Percentiles rank a stretch among this genome's conserved stretches.
Evolutionary conservation across 129 eudicot species (phyloP).

Genomic region (Flaveria trinervia): DNA sequence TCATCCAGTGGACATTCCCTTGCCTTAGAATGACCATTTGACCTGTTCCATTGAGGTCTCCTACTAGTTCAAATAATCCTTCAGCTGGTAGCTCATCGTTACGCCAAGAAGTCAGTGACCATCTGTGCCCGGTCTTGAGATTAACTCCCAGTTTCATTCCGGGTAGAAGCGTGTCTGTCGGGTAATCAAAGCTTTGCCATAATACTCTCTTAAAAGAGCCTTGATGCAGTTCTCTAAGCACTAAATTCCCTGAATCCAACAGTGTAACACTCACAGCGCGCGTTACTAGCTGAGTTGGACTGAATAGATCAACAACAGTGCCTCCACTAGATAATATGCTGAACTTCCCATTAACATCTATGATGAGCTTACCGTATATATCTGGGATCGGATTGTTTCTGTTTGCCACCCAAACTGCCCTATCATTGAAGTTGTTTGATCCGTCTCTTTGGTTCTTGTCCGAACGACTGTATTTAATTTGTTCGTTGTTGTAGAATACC

Average conservation of each 20-base stretch:
- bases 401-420: constrained; percentile 52
- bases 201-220: constrained; percentile 30
- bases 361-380: constrained; percentile 17
- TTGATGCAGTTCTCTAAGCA: constrained; percentile 28
- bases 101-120: constrained; percentile 33
- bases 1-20: constrained; percentile 32
- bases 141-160: constrained; percentile 44
- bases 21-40: constrained; percentile 36
- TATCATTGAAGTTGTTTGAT: background rate
- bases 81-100: background rate
- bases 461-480: background rate
- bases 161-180: constrained; percentile 36
- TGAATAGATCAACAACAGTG: constrained; percentile 14
- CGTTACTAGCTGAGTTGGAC: background rate
- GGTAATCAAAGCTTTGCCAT: constrained; percentile 48
- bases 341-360: constrained; percentile 23
- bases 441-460: background rate
- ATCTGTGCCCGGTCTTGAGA: constrained; percentile 41
- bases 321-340: constrained; percentile 22
- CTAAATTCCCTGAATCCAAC: constrained; percentile 33
- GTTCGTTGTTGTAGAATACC: constrained; percentile 36
- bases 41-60: constrained; percentile 13
- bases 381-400: constrained; percentile 39
- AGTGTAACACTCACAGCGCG: constrained; percentile 20
- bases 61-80: constrained; percentile 24